These are phyloP conservation scores for Carex myosuroides DNA, from an alignment of 176 grass and related monocot genomes.

Conservation along the genomic window DNA sequence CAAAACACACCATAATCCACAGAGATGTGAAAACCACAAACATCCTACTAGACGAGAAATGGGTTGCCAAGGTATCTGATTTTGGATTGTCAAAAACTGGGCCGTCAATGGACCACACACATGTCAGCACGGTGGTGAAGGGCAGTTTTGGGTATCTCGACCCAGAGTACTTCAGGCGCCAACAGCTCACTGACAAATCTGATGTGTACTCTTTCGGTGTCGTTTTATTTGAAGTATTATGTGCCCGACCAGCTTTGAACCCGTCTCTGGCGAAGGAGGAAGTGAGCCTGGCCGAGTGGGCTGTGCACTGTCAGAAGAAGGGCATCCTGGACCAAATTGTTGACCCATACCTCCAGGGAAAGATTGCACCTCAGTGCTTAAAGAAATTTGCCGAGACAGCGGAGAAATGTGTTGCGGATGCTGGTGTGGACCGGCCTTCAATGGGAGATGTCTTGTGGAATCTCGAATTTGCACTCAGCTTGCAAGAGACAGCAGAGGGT, in stretches of 20 bases:
- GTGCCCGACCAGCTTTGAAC: slow-evolving; percentile 77
- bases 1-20: slow-evolving; percentile 95
- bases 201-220: slow-evolving; percentile 96
- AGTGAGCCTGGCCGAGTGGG: slow-evolving; percentile 97
- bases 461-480: slow-evolving; percentile 87
- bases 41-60: slow-evolving; percentile 92
- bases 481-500: slow-evolving; percentile 77
- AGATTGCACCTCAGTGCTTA: slow-evolving; percentile 78
- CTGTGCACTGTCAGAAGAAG: slow-evolving; percentile 87
- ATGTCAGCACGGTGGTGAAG: slow-evolving; percentile 97
- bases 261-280: slow-evolving; percentile 81
- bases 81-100: slow-evolving; percentile 94
- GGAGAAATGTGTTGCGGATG: slow-evolving; percentile 87
- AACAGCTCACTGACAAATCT: slow-evolving; percentile 93
- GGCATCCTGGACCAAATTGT: slow-evolving; percentile 85
- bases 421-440: slow-evolving; percentile 62
- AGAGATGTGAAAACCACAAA: slow-evolving; percentile 96
- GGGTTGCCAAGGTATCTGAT: slow-evolving; percentile 97
- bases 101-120: slow-evolving; percentile 80
- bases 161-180: slow-evolving; percentile 86
- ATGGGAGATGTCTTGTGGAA: slow-evolving; percentile 99
- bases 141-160: slow-evolving; percentile 95
- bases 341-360: slow-evolving; percentile 72
- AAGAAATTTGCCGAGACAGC: slow-evolving; percentile 94
- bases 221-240: slow-evolving; percentile 88